Conservation (phyloP, 2,329 filamentous ascomycete genomes). For the Colletotrichum musae region DNA sequence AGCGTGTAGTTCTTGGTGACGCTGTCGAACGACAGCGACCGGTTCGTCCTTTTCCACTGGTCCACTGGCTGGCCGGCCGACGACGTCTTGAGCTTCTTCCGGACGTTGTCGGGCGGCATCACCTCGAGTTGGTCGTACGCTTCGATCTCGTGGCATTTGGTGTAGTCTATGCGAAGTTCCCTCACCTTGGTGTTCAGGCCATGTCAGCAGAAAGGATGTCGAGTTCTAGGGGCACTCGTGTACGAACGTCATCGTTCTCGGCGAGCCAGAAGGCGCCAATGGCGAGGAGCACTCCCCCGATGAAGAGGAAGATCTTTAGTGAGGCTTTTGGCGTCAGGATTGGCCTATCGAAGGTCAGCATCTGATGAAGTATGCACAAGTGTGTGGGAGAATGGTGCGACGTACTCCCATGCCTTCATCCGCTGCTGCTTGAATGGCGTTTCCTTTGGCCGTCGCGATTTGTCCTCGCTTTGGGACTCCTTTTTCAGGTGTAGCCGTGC, state of each 20-base stretch:
- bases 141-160: conserved; percentile 25
- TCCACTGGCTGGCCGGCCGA: conserved; percentile 14
- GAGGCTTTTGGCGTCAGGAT: conserved; percentile 18
- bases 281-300: background rate
- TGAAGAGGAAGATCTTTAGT: conserved; percentile 4
- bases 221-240: background rate
- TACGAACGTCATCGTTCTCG: background rate
- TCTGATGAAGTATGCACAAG: background rate
- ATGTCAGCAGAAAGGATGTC: no score
- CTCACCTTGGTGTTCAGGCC: background rate
- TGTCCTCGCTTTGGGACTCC: background rate
- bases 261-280: conserved; percentile 12
- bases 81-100: conserved; percentile 16
- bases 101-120: conserved; percentile 19
- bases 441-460: background rate
- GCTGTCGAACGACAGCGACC: background rate
- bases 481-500: background rate
- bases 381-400: background rate
- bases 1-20: conserved; percentile 11
- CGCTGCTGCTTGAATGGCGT: conserved; percentile 13
- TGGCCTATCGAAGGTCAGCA: background rate
- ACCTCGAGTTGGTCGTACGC: conserved; percentile 24
- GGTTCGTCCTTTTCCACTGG: conserved; percentile 18
- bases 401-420: conserved; percentile 18
- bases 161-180: conserved; percentile 14